Percentiles rank a stretch among this genome's conserved stretches.
These are phyloP conservation scores for Fonsecaea erecta DNA, from an alignment of 2,329 filamentous ascomycete species.

Conservation along the genomic window DNA sequence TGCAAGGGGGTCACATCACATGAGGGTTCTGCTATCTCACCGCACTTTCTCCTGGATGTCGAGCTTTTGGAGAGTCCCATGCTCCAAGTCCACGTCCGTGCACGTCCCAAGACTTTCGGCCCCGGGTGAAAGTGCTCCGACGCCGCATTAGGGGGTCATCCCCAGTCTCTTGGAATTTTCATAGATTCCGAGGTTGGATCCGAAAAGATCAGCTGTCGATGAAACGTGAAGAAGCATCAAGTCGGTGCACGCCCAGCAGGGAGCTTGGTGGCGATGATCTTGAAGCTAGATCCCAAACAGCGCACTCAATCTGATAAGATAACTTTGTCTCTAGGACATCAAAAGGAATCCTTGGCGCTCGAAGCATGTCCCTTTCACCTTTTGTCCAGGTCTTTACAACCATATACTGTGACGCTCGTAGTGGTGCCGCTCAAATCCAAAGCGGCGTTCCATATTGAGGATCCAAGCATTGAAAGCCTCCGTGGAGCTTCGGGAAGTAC, in stretches of 20 bases:
- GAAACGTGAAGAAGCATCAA: not conserved
- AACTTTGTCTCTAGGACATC: not conserved
- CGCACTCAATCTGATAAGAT: not conserved
- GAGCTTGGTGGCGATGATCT: not conserved
- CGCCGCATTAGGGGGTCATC: not conserved
- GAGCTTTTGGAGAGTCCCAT: not conserved
- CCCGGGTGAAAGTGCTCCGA: not conserved
- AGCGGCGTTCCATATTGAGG: not conserved
- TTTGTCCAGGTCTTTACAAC: not conserved
- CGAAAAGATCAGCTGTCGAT: not conserved
- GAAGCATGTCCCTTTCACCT: not conserved
- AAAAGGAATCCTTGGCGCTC: not conserved
- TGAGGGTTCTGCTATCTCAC: constrained; percentile 26
- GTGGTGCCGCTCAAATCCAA: not conserved
- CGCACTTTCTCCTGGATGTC: constrained; percentile 27
- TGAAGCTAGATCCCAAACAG: not conserved
- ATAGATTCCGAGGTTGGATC: not conserved
- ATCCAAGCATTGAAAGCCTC: not conserved
- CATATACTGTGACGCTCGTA: not conserved
- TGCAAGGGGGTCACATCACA: constrained; percentile 17
- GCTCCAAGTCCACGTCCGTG: not conserved
- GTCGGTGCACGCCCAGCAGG: not conserved
- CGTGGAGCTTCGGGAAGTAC: not conserved
- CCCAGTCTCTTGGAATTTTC: not conserved
- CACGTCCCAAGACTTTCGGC: not conserved